These are phyloP conservation scores for Syzygium malaccense DNA, from an alignment of 441 rosid genomes.

Conservation along the genomic window DNA sequence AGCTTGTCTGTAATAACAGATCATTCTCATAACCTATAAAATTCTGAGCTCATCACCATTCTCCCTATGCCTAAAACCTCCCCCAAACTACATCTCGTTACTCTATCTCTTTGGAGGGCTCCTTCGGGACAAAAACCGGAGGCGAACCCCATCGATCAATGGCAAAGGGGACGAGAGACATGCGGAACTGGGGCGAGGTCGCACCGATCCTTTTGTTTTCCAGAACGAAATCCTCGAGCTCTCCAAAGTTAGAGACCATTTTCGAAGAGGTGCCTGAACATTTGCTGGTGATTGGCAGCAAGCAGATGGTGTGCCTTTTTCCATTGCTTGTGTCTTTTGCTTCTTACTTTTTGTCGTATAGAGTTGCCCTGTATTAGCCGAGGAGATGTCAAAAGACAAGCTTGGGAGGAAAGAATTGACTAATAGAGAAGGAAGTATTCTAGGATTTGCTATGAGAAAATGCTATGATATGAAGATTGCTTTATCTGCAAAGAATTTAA, in stretches of 20 bases:
- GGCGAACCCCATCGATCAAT: not conserved
- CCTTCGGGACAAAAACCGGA: not conserved
- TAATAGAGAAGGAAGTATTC: not conserved
- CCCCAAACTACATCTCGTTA: not conserved
- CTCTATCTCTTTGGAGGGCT: not conserved
- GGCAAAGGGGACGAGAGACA: slow-evolving; percentile 30
- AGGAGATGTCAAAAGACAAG: not conserved
- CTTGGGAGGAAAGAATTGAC: not conserved
- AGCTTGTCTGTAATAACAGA: not conserved
- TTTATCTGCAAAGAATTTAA: too few species aligned
- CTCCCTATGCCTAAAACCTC: not conserved
- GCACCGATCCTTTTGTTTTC: slow-evolving; percentile 29
- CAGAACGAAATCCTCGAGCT: slow-evolving; percentile 21
- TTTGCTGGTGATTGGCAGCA: slow-evolving; percentile 3
- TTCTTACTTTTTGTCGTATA: not conserved
- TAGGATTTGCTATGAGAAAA: not conserved
- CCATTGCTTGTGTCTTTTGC: slow-evolving; percentile 30
- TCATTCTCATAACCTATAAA: not conserved
- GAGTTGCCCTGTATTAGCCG: not conserved
- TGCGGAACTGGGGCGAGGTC: slow-evolving; percentile 37
- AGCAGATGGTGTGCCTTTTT: slow-evolving; percentile 26
- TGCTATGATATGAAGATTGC: not conserved
- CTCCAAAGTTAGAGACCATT: slow-evolving; percentile 50
- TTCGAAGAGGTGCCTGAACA: slow-evolving; percentile 39
- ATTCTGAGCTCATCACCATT: not conserved